Evolutionary conservation across 2,329 filamentous ascomycete species (phyloP).

Genomic region (Talaromyces atroroseus): DNA sequence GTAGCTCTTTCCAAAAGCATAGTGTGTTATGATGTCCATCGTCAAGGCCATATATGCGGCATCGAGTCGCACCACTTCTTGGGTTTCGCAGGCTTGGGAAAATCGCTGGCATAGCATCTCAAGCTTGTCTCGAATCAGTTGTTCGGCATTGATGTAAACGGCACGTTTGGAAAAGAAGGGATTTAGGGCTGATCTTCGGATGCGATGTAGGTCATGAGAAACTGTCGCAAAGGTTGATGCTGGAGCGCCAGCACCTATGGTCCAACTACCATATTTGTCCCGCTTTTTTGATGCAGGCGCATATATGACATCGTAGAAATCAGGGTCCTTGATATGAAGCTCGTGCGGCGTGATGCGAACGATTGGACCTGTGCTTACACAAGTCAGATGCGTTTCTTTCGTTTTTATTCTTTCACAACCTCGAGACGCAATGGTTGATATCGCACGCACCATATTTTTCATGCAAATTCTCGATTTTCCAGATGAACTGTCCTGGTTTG

Average conservation of each 20-base stretch:
- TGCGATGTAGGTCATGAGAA: constrained; percentile 21
- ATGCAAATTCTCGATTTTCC: constrained; percentile 33
- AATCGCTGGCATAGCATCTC: constrained; percentile 23
- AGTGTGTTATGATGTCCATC: constrained; percentile 35
- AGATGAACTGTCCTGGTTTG: constrained; percentile 29
- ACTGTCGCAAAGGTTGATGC: constrained; percentile 20
- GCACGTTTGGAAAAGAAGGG: constrained; percentile 29
- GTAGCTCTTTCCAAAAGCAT: constrained; percentile 32
- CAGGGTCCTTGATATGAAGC: constrained; percentile 30
- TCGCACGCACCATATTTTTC: constrained; percentile 25
- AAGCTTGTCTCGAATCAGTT: constrained; percentile 32
- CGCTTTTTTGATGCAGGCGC: constrained; percentile 21
- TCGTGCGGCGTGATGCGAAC: constrained; percentile 31
- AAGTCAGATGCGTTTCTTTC: not conserved
- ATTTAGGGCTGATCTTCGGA: constrained; percentile 21
- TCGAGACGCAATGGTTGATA: not conserved
- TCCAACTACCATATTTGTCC: constrained; percentile 22
- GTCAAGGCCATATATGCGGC: constrained; percentile 26
- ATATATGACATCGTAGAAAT: constrained; percentile 32
- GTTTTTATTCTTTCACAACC: not conserved
- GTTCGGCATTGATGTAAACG: constrained; percentile 34
- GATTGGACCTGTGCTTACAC: constrained; percentile 24
- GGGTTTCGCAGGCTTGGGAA: constrained; percentile 17
- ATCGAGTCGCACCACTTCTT: constrained; percentile 20
- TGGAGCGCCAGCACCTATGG: constrained; percentile 17